phyloP scores from a whole-genome alignment of 352 stramenopile genomes.

The Globisporangium alternatum region DNA sequence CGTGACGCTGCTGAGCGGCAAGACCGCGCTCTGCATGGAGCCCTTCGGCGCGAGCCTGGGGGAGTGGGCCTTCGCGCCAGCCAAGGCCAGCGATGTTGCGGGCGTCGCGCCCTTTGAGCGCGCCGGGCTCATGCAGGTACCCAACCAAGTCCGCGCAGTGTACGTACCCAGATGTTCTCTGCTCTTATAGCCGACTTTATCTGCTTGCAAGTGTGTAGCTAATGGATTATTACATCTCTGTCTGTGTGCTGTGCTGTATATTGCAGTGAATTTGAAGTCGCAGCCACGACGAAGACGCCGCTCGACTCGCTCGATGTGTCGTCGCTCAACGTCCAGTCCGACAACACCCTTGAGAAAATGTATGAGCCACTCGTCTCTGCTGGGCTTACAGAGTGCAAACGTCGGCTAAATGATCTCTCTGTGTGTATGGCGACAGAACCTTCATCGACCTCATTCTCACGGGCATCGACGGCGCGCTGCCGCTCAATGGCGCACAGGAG shows the following conservation, averaged over 20 bases:
- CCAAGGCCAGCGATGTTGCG: constrained; percentile 41
- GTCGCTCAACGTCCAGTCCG: constrained; percentile 65
- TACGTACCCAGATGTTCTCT: constrained; percentile 16
- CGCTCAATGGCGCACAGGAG: constrained; percentile 46
- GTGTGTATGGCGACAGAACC: constrained; percentile 1
- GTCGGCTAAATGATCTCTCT: background rate
- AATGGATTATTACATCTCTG: background rate
- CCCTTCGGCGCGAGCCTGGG: constrained; percentile 36
- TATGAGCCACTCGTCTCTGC: constrained; percentile 2
- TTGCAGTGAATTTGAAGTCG: constrained; percentile 41
- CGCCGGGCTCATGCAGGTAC: constrained; percentile 64
- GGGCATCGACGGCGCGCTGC: constrained; percentile 46
- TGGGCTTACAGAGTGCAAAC: background rate
- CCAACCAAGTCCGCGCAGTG: constrained; percentile 43
- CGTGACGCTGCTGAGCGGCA: constrained; percentile 60
- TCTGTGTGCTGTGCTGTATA: background rate
- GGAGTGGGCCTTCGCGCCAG: constrained; percentile 56
- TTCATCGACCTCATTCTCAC: constrained; percentile 47
- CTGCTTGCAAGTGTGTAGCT: background rate
- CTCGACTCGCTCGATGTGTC: constrained; percentile 52
- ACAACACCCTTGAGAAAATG: constrained; percentile 40
- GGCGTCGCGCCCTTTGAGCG: constrained; percentile 65
- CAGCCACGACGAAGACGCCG: constrained; percentile 27
- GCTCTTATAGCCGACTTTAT: background rate
- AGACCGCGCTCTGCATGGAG: constrained; percentile 62